Evolutionary conservation across 2,329 filamentous ascomycete species (phyloP), one percentile per base, ranked within the genome.

Genomic region (Pseudonectria foliicola): DNA sequence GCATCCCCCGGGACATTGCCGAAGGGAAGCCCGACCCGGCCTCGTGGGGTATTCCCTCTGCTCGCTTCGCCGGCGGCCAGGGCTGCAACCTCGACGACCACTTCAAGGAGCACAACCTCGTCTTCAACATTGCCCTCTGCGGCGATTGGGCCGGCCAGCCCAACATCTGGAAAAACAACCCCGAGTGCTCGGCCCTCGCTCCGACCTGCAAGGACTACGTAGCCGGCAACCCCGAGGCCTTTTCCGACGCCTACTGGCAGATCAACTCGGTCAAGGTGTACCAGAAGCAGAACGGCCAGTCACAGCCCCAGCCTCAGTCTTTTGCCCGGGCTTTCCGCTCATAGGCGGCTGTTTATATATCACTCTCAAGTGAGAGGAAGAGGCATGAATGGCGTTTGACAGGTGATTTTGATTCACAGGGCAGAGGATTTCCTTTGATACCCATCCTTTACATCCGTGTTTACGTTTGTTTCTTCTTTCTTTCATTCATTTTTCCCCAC

Each of bases 61-160:
- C 83, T 8, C 68, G 67, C 24, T 95, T 93, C 61, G 61, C 67
- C 4, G 75, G 77, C 10, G 72, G 68, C 27, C 76, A 73, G 1
- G 70, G 67, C 37, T 95, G 90, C 61, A 65, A 89, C 48, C 82
- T 94, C 44, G 67, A 79, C 40, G 45, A 61, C 2, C 72, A 81
- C 59, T 93, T 95, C 65, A 65, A 66, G 40, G 61, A 82, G 40
- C 74, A 94, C 64, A 75, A 81, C 49, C 78, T 95, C 44, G 75
- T 90, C 44, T 80, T 92, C 59, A 78, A 90, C 62, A 92, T 80
- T 1, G 84, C 83, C 6, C 86, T 94, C 58, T 95, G 89, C 60
- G 89, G 89, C 13, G 76, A 82, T 53, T 95, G 88, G 88, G 88
- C 88, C 7, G 85, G 85, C 15, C 56, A 65, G 27, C 35, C 48